Base-by-base conservation (phyloP, 805 yeast species). In the Jamesozyma gamospora region DNA sequence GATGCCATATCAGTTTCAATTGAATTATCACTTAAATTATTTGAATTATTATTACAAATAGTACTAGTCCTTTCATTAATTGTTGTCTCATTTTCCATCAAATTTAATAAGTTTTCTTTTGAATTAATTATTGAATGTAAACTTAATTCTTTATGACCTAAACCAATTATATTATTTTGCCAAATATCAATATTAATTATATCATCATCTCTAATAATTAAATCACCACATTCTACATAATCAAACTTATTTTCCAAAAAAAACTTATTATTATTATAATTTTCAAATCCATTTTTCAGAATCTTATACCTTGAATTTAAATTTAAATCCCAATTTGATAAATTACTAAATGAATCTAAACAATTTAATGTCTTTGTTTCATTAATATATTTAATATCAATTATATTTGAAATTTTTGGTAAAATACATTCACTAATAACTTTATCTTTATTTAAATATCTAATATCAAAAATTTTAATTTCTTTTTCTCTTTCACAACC, bases 221-320 rank as follows among this genome's bases (percentile, higher is more conserved):
- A 44, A 32, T 54, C 56, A 14, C 63, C 63, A 40, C 58, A 52
- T 35, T 47, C 35, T 17, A 42, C n/a, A 29, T 10, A 14, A n/a
- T n/a, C 18, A n/a, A 2, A 7, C 5, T 16, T 21, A 21, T 24
- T 10, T 14, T 18, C 10, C n/a, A n/a, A n/a, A n/a, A n/a, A n/a
- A n/a, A n/a, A n/a, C n/a, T 17, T 18, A 13, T 28, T 27, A 28
- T 18, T 16, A n/a, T 9, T 21, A 19, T 24, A 3, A n/a, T 15
- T 5, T 17, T 27, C 27, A 26, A 34, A 25, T 4, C 39, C 39
- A 28, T 41, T 37, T 16, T 37, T 37, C 34, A 34, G n/a, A 21
- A 33, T 7, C 5, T 38, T 27, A 7, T 16, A 11, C 15, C 13
- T 16, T n/a, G 34, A 12, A 17, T n/a, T 25, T 29, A 43, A 32